Base-by-base conservation (phyloP, 2,329 filamentous ascomycete species). In the Raffaelea ambrosiae region DNA sequence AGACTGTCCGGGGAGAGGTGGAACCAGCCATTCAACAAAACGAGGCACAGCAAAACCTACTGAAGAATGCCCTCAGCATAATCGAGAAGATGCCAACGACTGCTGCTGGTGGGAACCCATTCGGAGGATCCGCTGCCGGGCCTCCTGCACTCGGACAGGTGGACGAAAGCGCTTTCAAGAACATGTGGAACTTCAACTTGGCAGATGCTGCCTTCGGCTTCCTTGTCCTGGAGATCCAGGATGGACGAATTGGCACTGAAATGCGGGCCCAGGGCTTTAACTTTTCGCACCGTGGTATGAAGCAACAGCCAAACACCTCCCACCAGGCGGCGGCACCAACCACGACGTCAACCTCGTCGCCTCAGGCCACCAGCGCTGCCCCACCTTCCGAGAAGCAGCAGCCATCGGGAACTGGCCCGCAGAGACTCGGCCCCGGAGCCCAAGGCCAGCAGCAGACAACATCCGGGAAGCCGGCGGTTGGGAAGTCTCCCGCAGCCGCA, bases 161-260 rank as follows among this genome's bases (percentile, higher is more conserved):
- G 18, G 93, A 98, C 54, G 93, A 98, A 72, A 96, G 90, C 59
- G 93, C 93, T 1, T 98, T 98, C 78, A 98, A 98, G 74, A 98
- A 98, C 65, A 97, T 97, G 93, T 98, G 93, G 93, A 98, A 98
- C 68, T 98, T 98, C 71, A 97, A 97, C 66, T 69, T 98, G 55
- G 93, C 93, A 26, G 93, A 98, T 71, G 93, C 93, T 48, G 91
- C 93, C 19, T 98, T 97, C 64, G 93, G 93, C 52, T 98, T 89
- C 75, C 75, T 98, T 45, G 89, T 97, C 16, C 70, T 98, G 49
- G 93, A 98, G 64, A 84, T 98, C 51, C 93, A 98, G 62, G 87
- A 89, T 61, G 93, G 93, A 45, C 83, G 93, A 40, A 97, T 98
- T 57, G 93, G 90, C 42, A 98, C 93, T 0, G 93, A 98, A 69